phyloP scores from a whole-genome alignment of 2,329 filamentous ascomycete species.

The Trichoderma polysporum region DNA sequence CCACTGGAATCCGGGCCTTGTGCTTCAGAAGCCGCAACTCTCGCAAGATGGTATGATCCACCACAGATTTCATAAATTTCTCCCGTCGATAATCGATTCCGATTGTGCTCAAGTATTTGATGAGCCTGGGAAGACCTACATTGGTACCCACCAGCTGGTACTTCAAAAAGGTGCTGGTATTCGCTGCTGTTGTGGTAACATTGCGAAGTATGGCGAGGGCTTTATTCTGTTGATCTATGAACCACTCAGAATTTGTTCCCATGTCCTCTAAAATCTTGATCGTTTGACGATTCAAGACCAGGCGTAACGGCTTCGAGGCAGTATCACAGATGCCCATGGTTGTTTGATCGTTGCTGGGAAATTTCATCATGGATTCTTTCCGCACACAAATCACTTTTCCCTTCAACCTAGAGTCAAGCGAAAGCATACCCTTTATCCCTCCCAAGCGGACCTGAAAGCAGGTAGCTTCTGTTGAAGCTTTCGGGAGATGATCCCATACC shows the following conservation, averaged over 20 bases:
- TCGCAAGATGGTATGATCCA: conserved; percentile 69
- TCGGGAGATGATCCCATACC: conserved; percentile 58
- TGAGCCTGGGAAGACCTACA: conserved; percentile 60
- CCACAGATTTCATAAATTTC: conserved; percentile 64
- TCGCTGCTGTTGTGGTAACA: conserved; percentile 57
- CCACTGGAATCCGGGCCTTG: conserved; percentile 70
- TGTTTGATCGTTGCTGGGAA: conserved; percentile 52
- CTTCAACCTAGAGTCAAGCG: conserved; percentile 60
- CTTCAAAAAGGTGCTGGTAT: conserved; percentile 66
- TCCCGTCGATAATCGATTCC: conserved; percentile 67
- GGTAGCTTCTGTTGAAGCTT: conserved; percentile 52
- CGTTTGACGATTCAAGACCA: conserved; percentile 74
- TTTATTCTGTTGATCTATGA: conserved; percentile 62
- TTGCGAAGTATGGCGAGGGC: conserved; percentile 60
- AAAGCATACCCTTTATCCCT: conserved; percentile 77
- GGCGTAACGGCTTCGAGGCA: conserved; percentile 63
- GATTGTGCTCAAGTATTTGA: conserved; percentile 58
- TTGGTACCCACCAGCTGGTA: conserved; percentile 59
- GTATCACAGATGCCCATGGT: conserved; percentile 72
- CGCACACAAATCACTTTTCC: conserved; percentile 63
- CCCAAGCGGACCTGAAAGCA: conserved; percentile 73
- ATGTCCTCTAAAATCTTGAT: conserved; percentile 88
- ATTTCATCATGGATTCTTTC: conserved; percentile 75
- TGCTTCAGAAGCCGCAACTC: conserved; percentile 76
- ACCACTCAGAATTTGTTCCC: conserved; percentile 56